These are phyloP conservation scores for Penicillium chermesinum DNA, from an alignment of 495 filamentous ascomycete species.

Conservation along the genomic window DNA sequence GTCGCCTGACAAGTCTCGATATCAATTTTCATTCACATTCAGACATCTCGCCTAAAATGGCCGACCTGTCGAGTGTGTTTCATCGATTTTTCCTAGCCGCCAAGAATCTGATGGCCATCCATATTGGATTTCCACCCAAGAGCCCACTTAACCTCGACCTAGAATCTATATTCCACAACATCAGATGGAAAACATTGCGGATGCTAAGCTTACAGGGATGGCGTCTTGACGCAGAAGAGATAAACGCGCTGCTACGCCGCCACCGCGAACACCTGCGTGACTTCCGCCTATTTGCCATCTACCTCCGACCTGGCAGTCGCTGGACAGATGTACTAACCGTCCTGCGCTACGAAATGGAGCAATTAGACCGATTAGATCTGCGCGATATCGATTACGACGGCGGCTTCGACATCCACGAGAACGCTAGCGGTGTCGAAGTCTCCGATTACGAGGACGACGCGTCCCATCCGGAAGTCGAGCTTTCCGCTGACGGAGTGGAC, in stretches of 20 bases:
- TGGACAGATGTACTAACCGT: slow-evolving; percentile 58
- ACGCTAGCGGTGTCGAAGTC: slow-evolving; percentile 22
- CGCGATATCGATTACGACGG: slow-evolving; percentile 56
- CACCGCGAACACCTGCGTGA: slow-evolving; percentile 53
- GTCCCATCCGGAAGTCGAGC: slow-evolving; percentile 39
- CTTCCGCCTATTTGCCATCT: slow-evolving; percentile 52
- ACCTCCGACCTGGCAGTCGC: slow-evolving; percentile 51
- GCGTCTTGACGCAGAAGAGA: slow-evolving; percentile 54
- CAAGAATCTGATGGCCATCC: slow-evolving; percentile 56
- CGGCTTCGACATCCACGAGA: slow-evolving; percentile 44
- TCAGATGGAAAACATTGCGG: slow-evolving; percentile 56
- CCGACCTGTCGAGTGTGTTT: slow-evolving; percentile 50
- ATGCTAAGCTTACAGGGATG: slow-evolving; percentile 63
- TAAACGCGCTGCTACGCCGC: slow-evolving; percentile 51
- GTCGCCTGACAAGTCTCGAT: slow-evolving; percentile 54
- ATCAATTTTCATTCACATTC: slow-evolving; percentile 53
- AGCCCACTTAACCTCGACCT: slow-evolving; percentile 52
- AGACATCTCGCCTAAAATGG: slow-evolving; percentile 52
- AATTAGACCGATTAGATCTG: slow-evolving; percentile 56
- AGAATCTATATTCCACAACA: slow-evolving; percentile 57
- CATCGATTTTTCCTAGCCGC: slow-evolving; percentile 54
- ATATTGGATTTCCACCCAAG: slow-evolving; percentile 59
- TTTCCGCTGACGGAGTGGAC: slow-evolving; percentile 22
- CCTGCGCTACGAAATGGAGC: slow-evolving; percentile 53
- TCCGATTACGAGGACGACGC: slow-evolving; percentile 28